phyloP scores from a whole-genome alignment of 768 basidiomycete species.

The Podaxis pistillaris region DNA sequence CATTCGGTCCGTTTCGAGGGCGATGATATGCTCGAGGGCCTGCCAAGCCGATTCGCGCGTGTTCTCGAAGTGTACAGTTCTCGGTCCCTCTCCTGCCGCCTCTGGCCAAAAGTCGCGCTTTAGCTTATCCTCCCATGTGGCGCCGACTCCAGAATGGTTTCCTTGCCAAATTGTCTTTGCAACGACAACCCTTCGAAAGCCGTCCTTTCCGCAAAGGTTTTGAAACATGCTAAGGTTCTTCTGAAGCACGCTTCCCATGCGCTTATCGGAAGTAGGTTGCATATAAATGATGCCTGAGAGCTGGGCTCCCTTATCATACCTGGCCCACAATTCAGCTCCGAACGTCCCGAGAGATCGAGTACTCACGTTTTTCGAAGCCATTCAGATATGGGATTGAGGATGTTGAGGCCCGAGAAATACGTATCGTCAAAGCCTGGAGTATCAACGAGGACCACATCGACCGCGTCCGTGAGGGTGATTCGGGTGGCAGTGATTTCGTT shows the following conservation, averaged over 20 bases:
- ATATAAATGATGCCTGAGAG: conserved; percentile 29
- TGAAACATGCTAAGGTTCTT: conserved; percentile 51
- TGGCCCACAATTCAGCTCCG: background rate
- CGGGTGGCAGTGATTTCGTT: background rate
- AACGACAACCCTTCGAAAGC: conserved; percentile 49
- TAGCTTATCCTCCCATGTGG: conserved; percentile 23
- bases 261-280: conserved; percentile 51
- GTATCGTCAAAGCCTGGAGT: conserved; percentile 25
- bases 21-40: conserved; percentile 14
- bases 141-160: background rate
- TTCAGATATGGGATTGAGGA: conserved; percentile 23
- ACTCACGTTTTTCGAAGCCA: conserved; percentile 26
- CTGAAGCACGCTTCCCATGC: conserved; percentile 46
- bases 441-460: conserved; percentile 4
- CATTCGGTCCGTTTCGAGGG: background rate
- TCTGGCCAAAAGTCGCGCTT: conserved; percentile 17
- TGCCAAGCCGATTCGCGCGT: conserved; percentile 14
- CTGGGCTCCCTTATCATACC: conserved; percentile 4
- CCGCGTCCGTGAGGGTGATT: background rate
- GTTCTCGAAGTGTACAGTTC: conserved; percentile 12
- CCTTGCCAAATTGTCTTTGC: conserved; percentile 51
- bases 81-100: conserved; percentile 14
- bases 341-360: background rate
- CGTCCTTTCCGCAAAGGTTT: conserved; percentile 48
- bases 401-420: conserved; percentile 19